These are phyloP conservation scores for Mycena haematopus DNA, from an alignment of 768 basidiomycete species.

Conservation along the genomic window DNA sequence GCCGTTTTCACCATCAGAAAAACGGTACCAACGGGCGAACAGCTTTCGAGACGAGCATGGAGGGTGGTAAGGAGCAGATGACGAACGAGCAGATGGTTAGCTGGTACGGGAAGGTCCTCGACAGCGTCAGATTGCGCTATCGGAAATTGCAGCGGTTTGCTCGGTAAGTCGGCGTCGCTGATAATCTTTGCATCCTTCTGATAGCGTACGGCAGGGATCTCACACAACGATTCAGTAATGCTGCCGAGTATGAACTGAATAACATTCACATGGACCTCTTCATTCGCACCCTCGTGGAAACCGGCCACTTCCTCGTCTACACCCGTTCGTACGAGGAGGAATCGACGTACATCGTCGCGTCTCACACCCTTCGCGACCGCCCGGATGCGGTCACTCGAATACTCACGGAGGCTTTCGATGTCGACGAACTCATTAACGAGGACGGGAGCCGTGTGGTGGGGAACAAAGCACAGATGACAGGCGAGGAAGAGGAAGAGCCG, in stretches of 20 bases:
- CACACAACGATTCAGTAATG: slow-evolving; percentile 90
- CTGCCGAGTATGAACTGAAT: slow-evolving; percentile 90
- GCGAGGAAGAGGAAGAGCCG: slow-evolving; percentile 60
- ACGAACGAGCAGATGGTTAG: slow-evolving; percentile 79
- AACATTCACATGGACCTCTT: slow-evolving; percentile 77
- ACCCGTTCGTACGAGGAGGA: slow-evolving; percentile 86
- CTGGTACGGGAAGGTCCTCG: slow-evolving; percentile 94
- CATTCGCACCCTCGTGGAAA: slow-evolving; percentile 77
- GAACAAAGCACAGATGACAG: slow-evolving; percentile 45
- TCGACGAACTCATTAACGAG: slow-evolving; percentile 65
- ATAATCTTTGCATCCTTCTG: not conserved
- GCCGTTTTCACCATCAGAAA: slow-evolving; percentile 28
- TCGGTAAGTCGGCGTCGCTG: slow-evolving; percentile 55
- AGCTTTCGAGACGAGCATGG: slow-evolving; percentile 43
- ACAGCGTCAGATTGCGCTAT: slow-evolving; percentile 89
- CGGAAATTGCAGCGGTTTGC: slow-evolving; percentile 94
- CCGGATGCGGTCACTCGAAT: slow-evolving; percentile 81
- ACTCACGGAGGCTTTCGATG: slow-evolving; percentile 84
- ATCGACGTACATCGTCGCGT: slow-evolving; percentile 91
- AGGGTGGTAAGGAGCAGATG: slow-evolving; percentile 57
- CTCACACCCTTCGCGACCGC: slow-evolving; percentile 74
- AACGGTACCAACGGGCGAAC: slow-evolving; percentile 32
- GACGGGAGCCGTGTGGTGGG: slow-evolving; percentile 53
- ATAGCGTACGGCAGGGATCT: slow-evolving; percentile 52
- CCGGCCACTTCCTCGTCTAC: slow-evolving; percentile 94